A percentile compares a stretch with the other conserved stretches of the same genome.
These are phyloP conservation scores for Stenogyne calaminthoides DNA, from an alignment of 305 asterid species.

Conservation along the genomic window DNA sequence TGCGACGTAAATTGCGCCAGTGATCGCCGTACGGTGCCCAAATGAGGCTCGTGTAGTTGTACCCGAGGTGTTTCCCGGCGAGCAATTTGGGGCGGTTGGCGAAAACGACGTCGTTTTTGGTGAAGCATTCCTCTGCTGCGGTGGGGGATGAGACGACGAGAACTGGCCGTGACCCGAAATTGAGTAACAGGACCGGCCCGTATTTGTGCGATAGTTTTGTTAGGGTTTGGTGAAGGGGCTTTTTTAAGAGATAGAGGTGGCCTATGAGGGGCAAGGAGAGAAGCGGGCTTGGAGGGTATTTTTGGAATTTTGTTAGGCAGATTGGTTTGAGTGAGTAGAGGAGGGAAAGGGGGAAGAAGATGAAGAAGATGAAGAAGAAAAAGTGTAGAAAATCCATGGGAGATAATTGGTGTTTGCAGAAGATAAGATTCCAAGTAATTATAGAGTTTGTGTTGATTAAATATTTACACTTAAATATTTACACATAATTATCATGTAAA, in stretches of 20 bases:
- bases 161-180: constrained; percentile 57
- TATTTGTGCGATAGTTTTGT: constrained; percentile 44
- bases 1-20: constrained; percentile 60
- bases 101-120: constrained; percentile 48
- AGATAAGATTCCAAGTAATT: background rate
- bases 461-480: no score
- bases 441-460: no score
- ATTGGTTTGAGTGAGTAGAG: constrained; percentile 30
- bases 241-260: constrained; percentile 53
- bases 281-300: constrained; percentile 52
- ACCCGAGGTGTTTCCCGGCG: constrained; percentile 55
- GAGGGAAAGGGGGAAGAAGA: constrained; percentile 20
- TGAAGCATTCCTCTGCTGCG: constrained; percentile 55
- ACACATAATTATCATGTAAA: no score
- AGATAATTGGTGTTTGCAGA: background rate
- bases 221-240: constrained; percentile 51
- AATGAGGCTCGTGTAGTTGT: constrained; percentile 41
- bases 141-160: constrained; percentile 59
- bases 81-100: constrained; percentile 57
- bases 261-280: constrained; percentile 51
- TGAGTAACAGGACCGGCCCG: constrained; percentile 48
- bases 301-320: constrained; percentile 30
- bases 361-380: constrained; percentile 13
- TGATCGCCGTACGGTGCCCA: constrained; percentile 65
- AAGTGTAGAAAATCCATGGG: constrained; percentile 30